Percentiles rank a stretch among this genome's conserved stretches.
phyloP scores from a whole-genome alignment of 805 yeast species.

The Tetrapisispora taiwanensis region DNA sequence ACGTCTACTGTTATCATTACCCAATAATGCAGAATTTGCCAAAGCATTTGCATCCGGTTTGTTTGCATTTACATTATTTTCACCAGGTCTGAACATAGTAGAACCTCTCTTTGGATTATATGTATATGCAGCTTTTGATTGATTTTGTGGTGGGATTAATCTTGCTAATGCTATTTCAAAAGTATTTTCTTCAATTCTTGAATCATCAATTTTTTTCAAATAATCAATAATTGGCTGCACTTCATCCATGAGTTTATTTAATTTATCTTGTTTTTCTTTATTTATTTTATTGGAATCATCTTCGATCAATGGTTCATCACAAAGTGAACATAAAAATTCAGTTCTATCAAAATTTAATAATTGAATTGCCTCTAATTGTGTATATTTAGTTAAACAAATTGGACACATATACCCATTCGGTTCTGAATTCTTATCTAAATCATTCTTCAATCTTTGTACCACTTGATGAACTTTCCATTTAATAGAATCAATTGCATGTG shows the following conservation, averaged over 20 bases:
- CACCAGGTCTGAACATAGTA: slow-evolving; percentile 35
- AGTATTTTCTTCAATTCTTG: slow-evolving; percentile 74
- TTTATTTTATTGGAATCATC: slow-evolving; percentile 84
- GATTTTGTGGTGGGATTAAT: slow-evolving; percentile 76
- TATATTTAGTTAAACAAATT: slow-evolving; percentile 66
- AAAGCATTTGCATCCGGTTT: slow-evolving; percentile 10
- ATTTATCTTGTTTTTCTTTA: slow-evolving; percentile 64
- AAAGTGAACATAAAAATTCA: slow-evolving; percentile 74
- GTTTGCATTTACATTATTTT: slow-evolving; percentile 9
- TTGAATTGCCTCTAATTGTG: slow-evolving; percentile 82
- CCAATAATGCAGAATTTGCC: slow-evolving; percentile 21
- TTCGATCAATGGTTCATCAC: slow-evolving; percentile 68
- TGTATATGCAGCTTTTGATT: slow-evolving; percentile 59
- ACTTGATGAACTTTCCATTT: slow-evolving; percentile 93
- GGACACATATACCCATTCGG: slow-evolving; percentile 94
- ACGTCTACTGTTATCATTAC: slow-evolving; percentile 34
- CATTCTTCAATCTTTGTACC: slow-evolving; percentile 69
- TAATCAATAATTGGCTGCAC: slow-evolving; percentile 79
- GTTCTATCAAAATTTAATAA: slow-evolving; percentile 69
- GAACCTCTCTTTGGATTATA: slow-evolving; percentile 40
- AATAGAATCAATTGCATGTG: slow-evolving; percentile 90
- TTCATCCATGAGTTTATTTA: slow-evolving; percentile 79
- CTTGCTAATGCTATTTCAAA: slow-evolving; percentile 75
- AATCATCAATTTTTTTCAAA: slow-evolving; percentile 72
- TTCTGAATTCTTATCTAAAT: slow-evolving; percentile 72